Evolutionary conservation across 1,284 basidiomycete species (phyloP).

Genomic region (Pterulicium gracile): DNA sequence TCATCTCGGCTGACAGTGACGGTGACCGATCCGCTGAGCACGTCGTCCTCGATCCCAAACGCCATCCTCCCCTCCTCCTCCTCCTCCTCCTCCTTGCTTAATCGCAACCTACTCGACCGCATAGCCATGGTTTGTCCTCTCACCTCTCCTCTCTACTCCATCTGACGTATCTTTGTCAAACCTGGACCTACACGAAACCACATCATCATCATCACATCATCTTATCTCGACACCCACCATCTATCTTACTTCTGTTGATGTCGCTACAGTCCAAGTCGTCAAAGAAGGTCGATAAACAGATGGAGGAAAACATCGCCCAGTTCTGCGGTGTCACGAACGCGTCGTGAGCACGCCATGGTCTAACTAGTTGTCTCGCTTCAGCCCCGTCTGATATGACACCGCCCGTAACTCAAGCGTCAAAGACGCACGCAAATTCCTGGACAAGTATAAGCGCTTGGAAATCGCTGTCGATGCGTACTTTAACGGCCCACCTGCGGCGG

Average conservation of each 20-base stretch:
- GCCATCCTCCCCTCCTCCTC: too few relatives aligned
- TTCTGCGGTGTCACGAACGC: conserved; percentile 59
- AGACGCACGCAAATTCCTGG: conserved; percentile 66
- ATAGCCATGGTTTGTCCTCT: too few relatives aligned
- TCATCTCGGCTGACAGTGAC: too few relatives aligned
- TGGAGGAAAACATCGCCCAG: conserved; percentile 40
- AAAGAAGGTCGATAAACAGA: conserved; percentile 19
- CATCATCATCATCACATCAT: neutral
- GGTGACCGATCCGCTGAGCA: too few relatives aligned
- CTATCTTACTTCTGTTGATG: neutral
- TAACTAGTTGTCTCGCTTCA: neutral
- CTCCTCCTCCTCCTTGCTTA: too few relatives aligned
- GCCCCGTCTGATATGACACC: too few relatives aligned
- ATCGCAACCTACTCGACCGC: too few relatives aligned
- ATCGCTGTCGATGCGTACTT: conserved; percentile 71
- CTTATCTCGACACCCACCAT: neutral
- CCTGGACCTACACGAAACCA: neutral
- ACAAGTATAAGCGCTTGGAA: conserved; percentile 63
- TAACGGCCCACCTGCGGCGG: conserved; percentile 30
- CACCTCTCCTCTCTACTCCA: too few relatives aligned
- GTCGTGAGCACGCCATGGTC: conserved; percentile 38
- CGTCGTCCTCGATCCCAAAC: too few relatives aligned
- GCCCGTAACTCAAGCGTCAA: conserved; percentile 32
- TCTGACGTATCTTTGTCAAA: too few relatives aligned
- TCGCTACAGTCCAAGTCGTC: conserved; percentile 16